Evolutionary conservation across 805 yeast genomes (phyloP).

Genomic region (Deakozyma indianensis): DNA sequence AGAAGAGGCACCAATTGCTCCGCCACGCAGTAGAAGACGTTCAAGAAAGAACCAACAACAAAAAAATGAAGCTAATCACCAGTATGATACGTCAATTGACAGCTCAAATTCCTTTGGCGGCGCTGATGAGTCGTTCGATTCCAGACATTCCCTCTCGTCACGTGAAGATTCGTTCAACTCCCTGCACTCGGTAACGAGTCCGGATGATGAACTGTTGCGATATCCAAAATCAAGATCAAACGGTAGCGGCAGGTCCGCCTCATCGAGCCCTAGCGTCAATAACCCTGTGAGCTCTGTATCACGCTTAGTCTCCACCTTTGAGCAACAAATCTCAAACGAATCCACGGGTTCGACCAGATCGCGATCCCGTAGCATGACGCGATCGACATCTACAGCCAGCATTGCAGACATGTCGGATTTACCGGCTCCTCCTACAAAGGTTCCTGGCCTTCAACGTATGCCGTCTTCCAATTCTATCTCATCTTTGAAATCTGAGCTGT

Average conservation of each 20-base stretch:
- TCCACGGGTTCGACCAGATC: not conserved
- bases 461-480: not conserved
- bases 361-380: not conserved
- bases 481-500: not conserved
- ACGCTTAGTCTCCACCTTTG: not conserved
- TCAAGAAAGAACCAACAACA: no score
- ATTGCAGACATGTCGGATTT: not conserved
- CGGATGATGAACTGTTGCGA: not conserved
- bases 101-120: no score
- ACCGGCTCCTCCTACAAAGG: not conserved
- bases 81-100: no score
- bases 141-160: no score
- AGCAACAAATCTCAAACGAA: constrained; percentile 1
- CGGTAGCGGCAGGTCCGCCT: constrained; percentile 1
- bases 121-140: no score
- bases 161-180: not conserved
- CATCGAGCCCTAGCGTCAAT: not conserved
- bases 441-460: not conserved
- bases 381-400: not conserved
- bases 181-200: not conserved
- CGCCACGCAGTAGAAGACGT: no score
- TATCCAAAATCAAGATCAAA: not conserved
- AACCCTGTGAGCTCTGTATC: not conserved
- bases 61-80: no score
- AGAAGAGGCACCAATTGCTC: no score